phyloP scores from a whole-genome alignment of 179 eudicot genomes.

The Silene coronaria region DNA sequence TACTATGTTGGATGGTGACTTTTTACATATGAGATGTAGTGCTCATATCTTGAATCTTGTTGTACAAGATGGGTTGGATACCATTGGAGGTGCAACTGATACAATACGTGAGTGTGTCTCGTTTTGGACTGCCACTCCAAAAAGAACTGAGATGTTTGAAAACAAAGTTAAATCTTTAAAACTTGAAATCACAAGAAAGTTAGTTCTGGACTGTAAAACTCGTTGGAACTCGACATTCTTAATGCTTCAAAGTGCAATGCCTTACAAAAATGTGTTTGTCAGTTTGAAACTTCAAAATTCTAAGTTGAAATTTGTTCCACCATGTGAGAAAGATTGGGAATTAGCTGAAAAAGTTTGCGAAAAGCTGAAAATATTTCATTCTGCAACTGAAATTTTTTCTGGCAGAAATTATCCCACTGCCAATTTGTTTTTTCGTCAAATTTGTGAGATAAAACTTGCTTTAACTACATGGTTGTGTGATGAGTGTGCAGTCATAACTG shows the following conservation, averaged over 20 bases:
- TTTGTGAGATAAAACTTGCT: slow-evolving; percentile 8
- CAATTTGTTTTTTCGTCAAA: neutral
- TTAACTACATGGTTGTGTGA: neutral
- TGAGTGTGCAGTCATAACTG: neutral
- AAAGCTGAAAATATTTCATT: neutral
- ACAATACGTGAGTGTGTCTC: neutral
- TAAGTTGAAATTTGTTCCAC: neutral
- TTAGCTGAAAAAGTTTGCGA: neutral
- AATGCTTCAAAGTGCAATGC: slow-evolving; percentile 25
- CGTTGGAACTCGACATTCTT: slow-evolving; percentile 23
- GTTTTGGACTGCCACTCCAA: slow-evolving; percentile 11
- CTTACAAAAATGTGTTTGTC: slow-evolving; percentile 19
- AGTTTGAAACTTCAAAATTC: neutral
- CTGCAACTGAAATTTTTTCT: slow-evolving; percentile 1
- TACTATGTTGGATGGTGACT: neutral
- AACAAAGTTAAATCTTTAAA: neutral
- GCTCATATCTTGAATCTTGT: slow-evolving; percentile 2
- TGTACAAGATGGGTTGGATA: slow-evolving; percentile 17
- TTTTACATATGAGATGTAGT: neutral
- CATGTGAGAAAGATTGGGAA: neutral
- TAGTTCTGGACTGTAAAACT: slow-evolving; percentile 9
- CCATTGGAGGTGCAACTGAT: slow-evolving; percentile 2
- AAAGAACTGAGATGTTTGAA: slow-evolving; percentile 15
- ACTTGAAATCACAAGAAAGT: neutral
- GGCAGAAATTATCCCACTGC: slow-evolving; percentile 1